Evolutionary conservation across 225 moss, liverwort and hornwort genomes (phyloP), one percentile per base, ranked within the genome.

Genomic region (Marchantia polymorpha): DNA sequence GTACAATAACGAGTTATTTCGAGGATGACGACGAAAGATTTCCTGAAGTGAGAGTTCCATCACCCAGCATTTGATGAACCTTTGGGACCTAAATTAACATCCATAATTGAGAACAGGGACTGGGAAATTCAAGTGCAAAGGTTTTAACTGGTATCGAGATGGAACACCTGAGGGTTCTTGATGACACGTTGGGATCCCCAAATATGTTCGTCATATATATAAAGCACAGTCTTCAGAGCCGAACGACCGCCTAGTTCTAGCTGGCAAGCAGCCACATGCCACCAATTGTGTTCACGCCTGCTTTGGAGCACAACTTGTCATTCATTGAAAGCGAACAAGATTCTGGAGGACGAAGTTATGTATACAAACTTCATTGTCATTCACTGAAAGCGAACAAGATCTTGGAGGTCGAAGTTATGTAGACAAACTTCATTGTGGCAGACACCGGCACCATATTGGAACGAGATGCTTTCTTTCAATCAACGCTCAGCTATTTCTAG

Each of bases 241-340:
- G 47, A 78, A 52, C 65, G 79, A 75, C 85, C 85, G 72, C 91
- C 91, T 76, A 86, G 88, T 79, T 92, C 92, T 79, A 94, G 77
- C 65, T 88, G 83, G 79, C 92, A 91, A 66, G 90, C 76, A 47
- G 94, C 94, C 70, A 86, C 79, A 81, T 94, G 94, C 94, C 94
- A 94, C 94, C 94, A 94, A 73, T 87, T 91, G 79, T 94, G 94
- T 73, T 82, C 85, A 56, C 91, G 90, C 83, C 94, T 94, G 84
- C 74, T 73, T 70, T 60, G 8, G 16, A 54, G 14, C 10, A 60
- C 56, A 63, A 12, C 22, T 19, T 60, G 59, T 76, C 20, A 71
- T 1, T 71, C 39, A 71, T 0, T 46, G 39, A 67, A 12, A 67
- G 39, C 39, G 39, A 25, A 67, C 14, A 67, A 20, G 17, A 58